phyloP scores from a whole-genome alignment of 2,329 filamentous ascomycete genomes.

The Didymella keratinophila region DNA sequence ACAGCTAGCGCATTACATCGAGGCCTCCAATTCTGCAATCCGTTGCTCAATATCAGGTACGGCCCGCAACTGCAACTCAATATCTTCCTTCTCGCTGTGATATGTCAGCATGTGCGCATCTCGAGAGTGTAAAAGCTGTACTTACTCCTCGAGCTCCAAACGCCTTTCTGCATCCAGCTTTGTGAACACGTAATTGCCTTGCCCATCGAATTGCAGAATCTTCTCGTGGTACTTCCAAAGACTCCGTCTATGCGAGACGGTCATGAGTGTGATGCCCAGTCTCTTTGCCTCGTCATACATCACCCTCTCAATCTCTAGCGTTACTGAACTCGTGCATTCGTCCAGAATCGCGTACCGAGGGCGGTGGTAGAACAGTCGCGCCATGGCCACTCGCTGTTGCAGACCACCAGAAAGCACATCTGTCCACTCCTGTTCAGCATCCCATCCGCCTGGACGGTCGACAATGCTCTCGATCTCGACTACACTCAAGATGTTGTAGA shows the following conservation, averaged over 20 bases:
- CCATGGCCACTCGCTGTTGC: constrained; percentile 97
- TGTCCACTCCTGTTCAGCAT: constrained; percentile 95
- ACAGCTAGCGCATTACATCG: background rate
- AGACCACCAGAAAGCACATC: constrained; percentile 91
- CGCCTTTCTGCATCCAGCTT: constrained; percentile 86
- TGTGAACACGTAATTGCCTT: constrained; percentile 90
- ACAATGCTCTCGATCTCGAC: constrained; percentile 87
- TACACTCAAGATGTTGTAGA: constrained; percentile 76
- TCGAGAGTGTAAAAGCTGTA: constrained; percentile 12
- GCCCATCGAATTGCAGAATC: constrained; percentile 96
- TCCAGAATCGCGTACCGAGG: constrained; percentile 95
- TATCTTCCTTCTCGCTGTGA: constrained; percentile 82
- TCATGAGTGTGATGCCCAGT: constrained; percentile 94
- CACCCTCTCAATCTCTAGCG: constrained; percentile 88
- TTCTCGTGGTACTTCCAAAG: constrained; percentile 96
- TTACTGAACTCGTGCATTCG: constrained; percentile 96
- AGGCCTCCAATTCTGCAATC: constrained; percentile 74
- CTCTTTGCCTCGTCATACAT: constrained; percentile 98
- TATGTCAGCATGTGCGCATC: constrained; percentile 24
- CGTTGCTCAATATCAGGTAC: constrained; percentile 89
- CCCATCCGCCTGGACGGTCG: constrained; percentile 82
- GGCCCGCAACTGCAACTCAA: constrained; percentile 83
- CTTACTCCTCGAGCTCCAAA: constrained; percentile 82
- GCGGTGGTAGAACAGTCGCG: constrained; percentile 89
- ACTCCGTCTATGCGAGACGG: constrained; percentile 87